phyloP scores from a whole-genome alignment of 176 grass and related monocot genomes.

The Dactylis glomerata region DNA sequence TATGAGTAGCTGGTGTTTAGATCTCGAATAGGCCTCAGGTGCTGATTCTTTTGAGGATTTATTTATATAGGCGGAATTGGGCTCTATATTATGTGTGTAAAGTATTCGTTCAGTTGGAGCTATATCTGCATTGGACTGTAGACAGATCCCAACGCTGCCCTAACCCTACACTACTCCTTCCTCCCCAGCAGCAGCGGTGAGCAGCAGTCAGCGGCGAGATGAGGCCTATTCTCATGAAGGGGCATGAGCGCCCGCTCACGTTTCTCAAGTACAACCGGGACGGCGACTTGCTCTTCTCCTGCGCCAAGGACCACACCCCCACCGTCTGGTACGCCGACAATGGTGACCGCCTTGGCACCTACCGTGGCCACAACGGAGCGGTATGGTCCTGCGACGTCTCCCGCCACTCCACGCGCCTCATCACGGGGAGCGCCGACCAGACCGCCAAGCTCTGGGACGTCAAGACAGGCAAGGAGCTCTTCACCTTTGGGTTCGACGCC shows the following conservation, averaged over 20 bases:
- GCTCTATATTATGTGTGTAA: not conserved
- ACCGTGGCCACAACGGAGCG: conserved; percentile 91
- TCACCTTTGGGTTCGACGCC: conserved; percentile 74
- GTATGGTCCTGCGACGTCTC: conserved; percentile 93
- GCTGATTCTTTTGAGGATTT: not conserved
- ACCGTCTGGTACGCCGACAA: conserved; percentile 88
- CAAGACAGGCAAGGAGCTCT: conserved; percentile 61
- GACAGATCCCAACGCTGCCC: not conserved
- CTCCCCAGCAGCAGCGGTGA: not conserved
- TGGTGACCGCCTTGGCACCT: conserved; percentile 78
- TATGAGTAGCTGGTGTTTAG: not conserved
- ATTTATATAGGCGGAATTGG: not conserved
- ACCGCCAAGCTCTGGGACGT: conserved; percentile 90
- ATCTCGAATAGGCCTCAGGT: not conserved
- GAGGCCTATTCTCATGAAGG: conserved; percentile 97
- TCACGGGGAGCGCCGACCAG: conserved; percentile 80
- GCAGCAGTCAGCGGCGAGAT: conserved; percentile 14
- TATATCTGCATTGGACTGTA: not conserved
- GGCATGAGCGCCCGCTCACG: conserved; percentile 83
- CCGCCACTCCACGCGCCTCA: conserved; percentile 68
- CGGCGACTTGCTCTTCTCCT: conserved; percentile 92
- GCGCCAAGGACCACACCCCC: conserved; percentile 91
- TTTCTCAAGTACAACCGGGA: conserved; percentile 95
- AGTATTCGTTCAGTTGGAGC: not conserved
- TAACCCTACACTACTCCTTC: not conserved